phyloP scores from a whole-genome alignment of 2,329 filamentous ascomycete species.

The Cercospora sp. region DNA sequence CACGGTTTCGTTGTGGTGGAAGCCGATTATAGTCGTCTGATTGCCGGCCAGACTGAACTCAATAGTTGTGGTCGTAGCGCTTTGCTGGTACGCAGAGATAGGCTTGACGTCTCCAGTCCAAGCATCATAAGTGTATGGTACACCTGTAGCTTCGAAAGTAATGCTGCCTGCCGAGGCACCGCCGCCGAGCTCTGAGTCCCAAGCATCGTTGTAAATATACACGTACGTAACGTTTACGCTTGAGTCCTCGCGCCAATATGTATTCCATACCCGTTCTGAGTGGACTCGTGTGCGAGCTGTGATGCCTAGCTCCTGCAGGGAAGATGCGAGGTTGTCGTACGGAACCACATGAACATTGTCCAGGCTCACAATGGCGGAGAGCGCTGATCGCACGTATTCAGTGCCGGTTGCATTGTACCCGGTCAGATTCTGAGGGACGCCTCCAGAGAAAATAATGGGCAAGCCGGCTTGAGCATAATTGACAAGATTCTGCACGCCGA shows the following conservation, averaged over 20 bases:
- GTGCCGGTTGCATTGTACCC: constrained; percentile 17
- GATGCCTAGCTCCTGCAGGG: constrained; percentile 38
- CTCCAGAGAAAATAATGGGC: constrained; percentile 46
- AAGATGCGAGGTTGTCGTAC: constrained; percentile 36
- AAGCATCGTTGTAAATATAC: constrained; percentile 46
- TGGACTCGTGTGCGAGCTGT: constrained; percentile 35
- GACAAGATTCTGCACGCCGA: constrained; percentile 39
- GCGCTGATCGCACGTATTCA: constrained; percentile 24
- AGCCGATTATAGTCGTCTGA: constrained; percentile 45
- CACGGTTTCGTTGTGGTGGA: constrained; percentile 31
- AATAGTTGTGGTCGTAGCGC: constrained; percentile 35
- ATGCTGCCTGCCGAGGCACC: constrained; percentile 31
- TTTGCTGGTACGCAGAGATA: constrained; percentile 39
- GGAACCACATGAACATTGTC: constrained; percentile 42
- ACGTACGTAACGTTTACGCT: constrained; percentile 38
- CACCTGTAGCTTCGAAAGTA: constrained; percentile 35
- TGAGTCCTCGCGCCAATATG: constrained; percentile 40
- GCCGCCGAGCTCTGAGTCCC: constrained; percentile 23
- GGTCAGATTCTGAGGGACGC: constrained; percentile 34
- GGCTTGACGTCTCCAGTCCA: constrained; percentile 45
- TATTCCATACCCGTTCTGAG: constrained; percentile 39
- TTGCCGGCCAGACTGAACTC: constrained; percentile 43
- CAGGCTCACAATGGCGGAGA: constrained; percentile 31
- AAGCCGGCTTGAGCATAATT: constrained; percentile 43
- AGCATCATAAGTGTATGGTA: constrained; percentile 44